Evolutionary conservation across 2,329 filamentous ascomycete species (phyloP).

Genomic region (Colletotrichum cereale): DNA sequence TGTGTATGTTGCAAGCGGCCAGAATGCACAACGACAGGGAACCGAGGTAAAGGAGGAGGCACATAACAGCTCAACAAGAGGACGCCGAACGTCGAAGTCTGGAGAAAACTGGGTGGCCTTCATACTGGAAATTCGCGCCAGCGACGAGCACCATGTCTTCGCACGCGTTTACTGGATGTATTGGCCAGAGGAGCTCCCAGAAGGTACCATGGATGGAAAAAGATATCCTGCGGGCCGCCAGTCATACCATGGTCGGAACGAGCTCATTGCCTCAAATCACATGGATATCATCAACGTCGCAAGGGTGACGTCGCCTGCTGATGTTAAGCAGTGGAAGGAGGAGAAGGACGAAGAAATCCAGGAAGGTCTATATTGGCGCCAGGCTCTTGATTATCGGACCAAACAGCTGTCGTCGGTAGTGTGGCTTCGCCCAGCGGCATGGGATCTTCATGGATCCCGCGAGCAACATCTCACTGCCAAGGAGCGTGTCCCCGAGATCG

Average conservation of each 20-base stretch:
- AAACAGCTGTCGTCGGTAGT: conserved; percentile 70
- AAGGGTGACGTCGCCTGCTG: conserved; percentile 72
- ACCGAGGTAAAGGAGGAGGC: too few species aligned
- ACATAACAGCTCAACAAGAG: too few species aligned
- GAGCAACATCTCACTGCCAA: too few species aligned
- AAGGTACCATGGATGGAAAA: conserved; percentile 65
- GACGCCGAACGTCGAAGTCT: too few species aligned
- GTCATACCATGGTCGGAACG: conserved; percentile 75
- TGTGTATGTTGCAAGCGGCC: too few species aligned
- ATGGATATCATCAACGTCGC: conserved; percentile 83
- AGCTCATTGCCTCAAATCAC: conserved; percentile 79
- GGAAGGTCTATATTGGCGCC: conserved; percentile 72
- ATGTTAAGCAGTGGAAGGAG: conserved; percentile 77
- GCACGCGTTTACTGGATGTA: conserved; percentile 83
- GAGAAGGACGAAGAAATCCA: conserved; percentile 74
- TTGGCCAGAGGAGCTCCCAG: conserved; percentile 77
- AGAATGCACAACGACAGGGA: too few species aligned
- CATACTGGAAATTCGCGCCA: conserved; percentile 81
- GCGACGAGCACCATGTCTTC: conserved; percentile 80
- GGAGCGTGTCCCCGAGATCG: too few species aligned
- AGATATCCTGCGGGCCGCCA: conserved; percentile 66
- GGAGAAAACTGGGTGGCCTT: conserved; percentile 79
- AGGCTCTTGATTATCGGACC: conserved; percentile 70
- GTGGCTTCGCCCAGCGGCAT: too few species aligned
- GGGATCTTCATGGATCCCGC: too few species aligned